Evolutionary conservation across 2,329 filamentous ascomycete genomes (phyloP).

Genomic region (Pezicula radicicola): DNA sequence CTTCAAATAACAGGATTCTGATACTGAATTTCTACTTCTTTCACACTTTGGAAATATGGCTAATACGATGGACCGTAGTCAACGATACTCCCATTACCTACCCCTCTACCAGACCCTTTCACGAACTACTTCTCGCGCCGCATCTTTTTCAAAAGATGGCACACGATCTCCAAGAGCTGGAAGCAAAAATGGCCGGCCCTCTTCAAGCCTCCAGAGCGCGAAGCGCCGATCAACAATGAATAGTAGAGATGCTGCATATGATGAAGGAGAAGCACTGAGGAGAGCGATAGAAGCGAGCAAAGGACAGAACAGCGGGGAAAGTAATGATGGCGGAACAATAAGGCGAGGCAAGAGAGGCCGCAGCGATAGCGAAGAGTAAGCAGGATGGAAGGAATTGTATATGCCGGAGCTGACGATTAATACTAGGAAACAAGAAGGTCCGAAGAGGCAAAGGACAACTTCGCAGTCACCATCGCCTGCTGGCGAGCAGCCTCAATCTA

Average conservation of each 20-base stretch:
- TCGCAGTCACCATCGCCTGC: constrained; percentile 68
- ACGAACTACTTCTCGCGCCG: constrained; percentile 57
- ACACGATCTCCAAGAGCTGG: constrained; percentile 48
- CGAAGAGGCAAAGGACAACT: constrained; percentile 80
- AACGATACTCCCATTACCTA: constrained; percentile 65
- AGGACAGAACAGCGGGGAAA: constrained; percentile 52
- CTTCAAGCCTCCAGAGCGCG: constrained; percentile 35
- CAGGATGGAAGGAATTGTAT: constrained; percentile 22
- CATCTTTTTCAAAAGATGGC: constrained; percentile 63
- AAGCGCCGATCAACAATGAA: constrained; percentile 97
- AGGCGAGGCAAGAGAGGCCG: constrained; percentile 78
- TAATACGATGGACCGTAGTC: constrained; percentile 45
- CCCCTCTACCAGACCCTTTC: constrained; percentile 52
- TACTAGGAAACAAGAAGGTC: constrained; percentile 62
- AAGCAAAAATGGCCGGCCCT: constrained; percentile 51
- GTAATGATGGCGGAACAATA: constrained; percentile 46
- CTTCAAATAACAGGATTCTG: constrained; percentile 11
- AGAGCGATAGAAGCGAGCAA: constrained; percentile 95
- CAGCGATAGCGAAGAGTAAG: constrained; percentile 93
- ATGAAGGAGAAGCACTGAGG: constrained; percentile 86
- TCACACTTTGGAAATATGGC: constrained; percentile 16
- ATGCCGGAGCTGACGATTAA: constrained; percentile 21
- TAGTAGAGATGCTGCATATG: constrained; percentile 89
- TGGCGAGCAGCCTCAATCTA: constrained; percentile 43
- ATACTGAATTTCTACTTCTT: constrained; percentile 8